Evolutionary conservation across 345 rosid genomes (phyloP).

Genomic region (Hypericum perforatum): DNA sequence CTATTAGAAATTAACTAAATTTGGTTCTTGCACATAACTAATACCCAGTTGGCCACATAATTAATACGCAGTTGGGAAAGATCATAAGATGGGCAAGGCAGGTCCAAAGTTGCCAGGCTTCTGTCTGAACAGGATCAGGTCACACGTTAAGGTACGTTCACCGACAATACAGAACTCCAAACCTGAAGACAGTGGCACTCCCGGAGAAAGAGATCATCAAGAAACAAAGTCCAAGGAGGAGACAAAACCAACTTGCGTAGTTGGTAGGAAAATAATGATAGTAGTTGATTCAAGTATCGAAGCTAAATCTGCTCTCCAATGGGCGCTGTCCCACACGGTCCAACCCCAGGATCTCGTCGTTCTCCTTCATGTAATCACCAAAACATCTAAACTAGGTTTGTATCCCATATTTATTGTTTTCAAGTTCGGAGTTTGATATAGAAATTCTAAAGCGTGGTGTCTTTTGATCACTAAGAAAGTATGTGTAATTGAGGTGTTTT

Average conservation of each 20-base stretch:
- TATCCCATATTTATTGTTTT: not conserved
- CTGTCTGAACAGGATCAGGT: slow-evolving; percentile 70
- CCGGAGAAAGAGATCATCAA: slow-evolving; percentile 11
- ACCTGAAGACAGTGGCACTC: slow-evolving; percentile 2
- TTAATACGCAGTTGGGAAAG: not conserved
- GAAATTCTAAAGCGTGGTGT: not conserved
- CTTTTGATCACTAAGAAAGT: too few species aligned
- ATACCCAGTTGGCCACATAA: not conserved
- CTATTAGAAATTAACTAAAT: too few species aligned
- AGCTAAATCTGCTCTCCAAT: slow-evolving; percentile 72
- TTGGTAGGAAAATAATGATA: slow-evolving; percentile 68
- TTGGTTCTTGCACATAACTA: not conserved
- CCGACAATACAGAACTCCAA: slow-evolving; percentile 43
- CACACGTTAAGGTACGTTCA: slow-evolving; percentile 63
- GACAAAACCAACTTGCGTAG: slow-evolving; percentile 13
- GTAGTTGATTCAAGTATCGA: slow-evolving; percentile 74
- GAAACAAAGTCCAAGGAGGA: not conserved
- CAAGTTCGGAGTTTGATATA: not conserved
- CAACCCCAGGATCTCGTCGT: slow-evolving; percentile 61
- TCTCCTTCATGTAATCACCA: slow-evolving; percentile 51
- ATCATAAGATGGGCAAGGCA: slow-evolving; percentile 34
- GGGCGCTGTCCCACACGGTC: slow-evolving; percentile 83
- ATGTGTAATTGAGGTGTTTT: too few species aligned
- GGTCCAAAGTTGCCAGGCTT: slow-evolving; percentile 55
- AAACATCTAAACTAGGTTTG: slow-evolving; percentile 47